Conservation (phyloP, 108 stramenopile species). For the Nitzschia putrida region DNA sequence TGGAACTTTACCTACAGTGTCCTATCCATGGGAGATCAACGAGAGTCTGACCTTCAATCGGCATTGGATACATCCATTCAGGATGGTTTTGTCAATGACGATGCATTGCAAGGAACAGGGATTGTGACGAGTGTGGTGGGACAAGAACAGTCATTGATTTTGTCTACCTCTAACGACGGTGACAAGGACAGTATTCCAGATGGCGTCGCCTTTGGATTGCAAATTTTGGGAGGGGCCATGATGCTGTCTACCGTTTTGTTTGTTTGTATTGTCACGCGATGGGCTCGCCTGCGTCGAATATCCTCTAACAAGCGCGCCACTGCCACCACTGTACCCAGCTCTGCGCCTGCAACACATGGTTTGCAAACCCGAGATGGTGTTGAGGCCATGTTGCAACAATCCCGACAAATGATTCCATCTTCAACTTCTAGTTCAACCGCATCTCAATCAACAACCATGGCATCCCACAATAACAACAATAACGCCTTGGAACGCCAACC, state of each 20-base stretch:
- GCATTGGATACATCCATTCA: not conserved
- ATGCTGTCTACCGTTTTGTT: not conserved
- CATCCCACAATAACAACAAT: not conserved
- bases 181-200: not conserved
- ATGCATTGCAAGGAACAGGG: not conserved
- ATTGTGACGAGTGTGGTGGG: not conserved
- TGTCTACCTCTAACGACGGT: not conserved
- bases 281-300: not conserved
- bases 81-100: not conserved
- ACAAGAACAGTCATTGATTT: not conserved
- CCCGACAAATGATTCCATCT: not conserved
- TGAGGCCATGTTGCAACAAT: not conserved
- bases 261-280: not conserved
- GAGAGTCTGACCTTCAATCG: not conserved
- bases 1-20: conserved; percentile 17
- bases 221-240: not conserved
- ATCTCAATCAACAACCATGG: no score
- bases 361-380: not conserved
- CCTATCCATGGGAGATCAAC: not conserved
- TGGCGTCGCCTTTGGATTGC: not conserved
- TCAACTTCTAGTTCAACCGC: no score
- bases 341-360: no score
- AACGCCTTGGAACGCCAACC: no score
- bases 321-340: not conserved
- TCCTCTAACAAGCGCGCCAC: not conserved